Percentiles rank a stretch among this genome's conserved stretches.
These are phyloP conservation scores for Diplogelasinospora grovesii DNA, from an alignment of 495 filamentous ascomycete genomes.

Conservation along the genomic window DNA sequence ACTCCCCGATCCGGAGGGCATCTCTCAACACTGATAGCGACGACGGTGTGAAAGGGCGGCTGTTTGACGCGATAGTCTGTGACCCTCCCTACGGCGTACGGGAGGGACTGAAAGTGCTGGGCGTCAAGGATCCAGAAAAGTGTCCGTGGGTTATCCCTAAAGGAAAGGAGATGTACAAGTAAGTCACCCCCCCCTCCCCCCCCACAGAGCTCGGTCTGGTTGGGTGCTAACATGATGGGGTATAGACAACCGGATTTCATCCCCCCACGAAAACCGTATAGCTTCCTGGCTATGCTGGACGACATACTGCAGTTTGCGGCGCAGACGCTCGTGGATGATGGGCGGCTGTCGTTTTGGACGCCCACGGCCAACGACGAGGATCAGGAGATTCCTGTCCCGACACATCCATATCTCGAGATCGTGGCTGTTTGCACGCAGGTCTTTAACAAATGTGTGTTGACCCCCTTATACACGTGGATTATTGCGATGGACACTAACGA, in stretches of 20 bases:
- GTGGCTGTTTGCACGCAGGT: conserved; percentile 72
- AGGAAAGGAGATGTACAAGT: conserved; percentile 66
- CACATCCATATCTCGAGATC: conserved; percentile 69
- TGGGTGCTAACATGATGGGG: not conserved
- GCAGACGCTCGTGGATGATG: conserved; percentile 70
- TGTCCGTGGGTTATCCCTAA: conserved; percentile 56
- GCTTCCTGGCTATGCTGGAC: conserved; percentile 80
- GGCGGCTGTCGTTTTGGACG: conserved; percentile 93
- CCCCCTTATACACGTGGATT: not conserved
- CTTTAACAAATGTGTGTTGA: conserved; percentile 72
- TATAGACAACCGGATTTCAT: conserved; percentile 68
- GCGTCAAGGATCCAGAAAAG: conserved; percentile 59
- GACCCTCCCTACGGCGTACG: conserved; percentile 97
- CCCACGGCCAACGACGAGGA: conserved; percentile 77
- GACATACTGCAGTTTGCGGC: conserved; percentile 82
- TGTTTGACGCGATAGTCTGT: conserved; percentile 89
- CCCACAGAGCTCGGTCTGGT: too few species aligned
- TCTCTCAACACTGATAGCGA: conserved; percentile 11
- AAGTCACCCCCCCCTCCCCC: conserved; percentile 19
- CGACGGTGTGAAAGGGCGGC: conserved; percentile 32
- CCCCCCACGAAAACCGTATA: conserved; percentile 84
- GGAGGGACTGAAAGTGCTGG: conserved; percentile 84
- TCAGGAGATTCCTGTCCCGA: conserved; percentile 66
- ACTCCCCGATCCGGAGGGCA: conserved; percentile 62
- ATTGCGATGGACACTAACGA: conserved; percentile 4